phyloP scores from a whole-genome alignment of 176 grass and related monocot genomes.

The Ensete glaucum region DNA sequence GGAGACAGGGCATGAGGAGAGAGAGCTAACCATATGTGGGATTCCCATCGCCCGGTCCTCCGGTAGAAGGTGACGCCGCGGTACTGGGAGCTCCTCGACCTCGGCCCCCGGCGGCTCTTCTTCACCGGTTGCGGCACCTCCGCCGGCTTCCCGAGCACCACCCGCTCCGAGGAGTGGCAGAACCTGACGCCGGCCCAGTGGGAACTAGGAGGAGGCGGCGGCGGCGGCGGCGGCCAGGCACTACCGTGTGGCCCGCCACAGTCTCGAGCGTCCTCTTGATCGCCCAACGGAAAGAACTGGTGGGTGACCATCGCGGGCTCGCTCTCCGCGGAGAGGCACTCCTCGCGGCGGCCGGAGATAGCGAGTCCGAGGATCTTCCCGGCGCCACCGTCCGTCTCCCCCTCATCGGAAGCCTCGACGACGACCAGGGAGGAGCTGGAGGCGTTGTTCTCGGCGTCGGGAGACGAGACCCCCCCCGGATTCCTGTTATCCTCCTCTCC shows the following conservation, averaged over 20 bases:
- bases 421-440: neutral
- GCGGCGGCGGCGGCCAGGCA: neutral
- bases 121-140: conserved; percentile 24
- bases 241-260: neutral
- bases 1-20: neutral
- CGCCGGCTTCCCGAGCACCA: neutral
- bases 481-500: conserved; percentile 8
- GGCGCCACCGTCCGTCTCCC: neutral
- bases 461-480: neutral
- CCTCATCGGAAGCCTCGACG: neutral
- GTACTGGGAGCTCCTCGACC: conserved; percentile 75
- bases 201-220: neutral
- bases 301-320: conserved; percentile 30
- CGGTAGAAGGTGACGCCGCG: conserved; percentile 82
- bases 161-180: conserved; percentile 6
- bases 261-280: neutral
- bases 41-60: conserved; percentile 65
- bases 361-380: conserved; percentile 9
- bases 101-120: conserved; percentile 58
- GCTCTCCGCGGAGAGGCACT: conserved; percentile 2
- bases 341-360: neutral
- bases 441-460: conserved; percentile 4
- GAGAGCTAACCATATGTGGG: conserved; percentile 48
- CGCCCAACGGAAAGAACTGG: conserved; percentile 46
- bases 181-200: conserved; percentile 11